Conservation (phyloP, 169 alveolate genomes). For the Eimeria maxima region DNA sequence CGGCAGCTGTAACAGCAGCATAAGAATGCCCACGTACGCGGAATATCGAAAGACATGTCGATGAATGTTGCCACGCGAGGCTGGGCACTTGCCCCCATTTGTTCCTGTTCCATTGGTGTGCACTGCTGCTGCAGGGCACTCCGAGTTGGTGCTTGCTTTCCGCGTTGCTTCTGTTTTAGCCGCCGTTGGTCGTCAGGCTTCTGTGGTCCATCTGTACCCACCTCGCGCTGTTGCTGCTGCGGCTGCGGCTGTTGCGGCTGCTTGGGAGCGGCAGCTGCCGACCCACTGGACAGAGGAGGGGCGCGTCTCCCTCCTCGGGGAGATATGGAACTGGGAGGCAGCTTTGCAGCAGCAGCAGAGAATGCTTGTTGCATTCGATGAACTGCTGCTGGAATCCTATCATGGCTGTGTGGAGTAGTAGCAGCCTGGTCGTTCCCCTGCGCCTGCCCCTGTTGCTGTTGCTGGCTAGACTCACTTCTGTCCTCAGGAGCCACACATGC, state of each 20-base stretch:
- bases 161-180: background rate
- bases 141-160: background rate
- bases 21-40: background rate
- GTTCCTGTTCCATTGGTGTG: background rate
- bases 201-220: background rate
- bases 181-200: background rate
- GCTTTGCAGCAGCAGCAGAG: conserved; percentile 63
- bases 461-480: background rate
- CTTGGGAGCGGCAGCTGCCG: conserved; percentile 13
- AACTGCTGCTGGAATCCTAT: conserved; percentile 57
- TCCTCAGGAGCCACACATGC: background rate
- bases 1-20: background rate
- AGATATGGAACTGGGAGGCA: conserved; percentile 38
- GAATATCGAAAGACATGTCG: conserved; percentile 59
- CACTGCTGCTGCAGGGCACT: conserved; percentile 36
- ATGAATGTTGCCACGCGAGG: conserved; percentile 16
- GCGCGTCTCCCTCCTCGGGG: conserved; percentile 63
- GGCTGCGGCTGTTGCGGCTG: conserved; percentile 37
- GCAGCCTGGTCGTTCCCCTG: conserved; percentile 10
- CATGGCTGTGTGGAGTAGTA: conserved; percentile 34
- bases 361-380: conserved; percentile 70
- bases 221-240: background rate
- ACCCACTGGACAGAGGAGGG: conserved; percentile 1
- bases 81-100: background rate
- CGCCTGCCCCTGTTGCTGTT: background rate